Evolutionary conservation across 78 protist species (phyloP), one percentile per base, ranked within the genome.

Genomic region (Dictyostelium intermedium): DNA sequence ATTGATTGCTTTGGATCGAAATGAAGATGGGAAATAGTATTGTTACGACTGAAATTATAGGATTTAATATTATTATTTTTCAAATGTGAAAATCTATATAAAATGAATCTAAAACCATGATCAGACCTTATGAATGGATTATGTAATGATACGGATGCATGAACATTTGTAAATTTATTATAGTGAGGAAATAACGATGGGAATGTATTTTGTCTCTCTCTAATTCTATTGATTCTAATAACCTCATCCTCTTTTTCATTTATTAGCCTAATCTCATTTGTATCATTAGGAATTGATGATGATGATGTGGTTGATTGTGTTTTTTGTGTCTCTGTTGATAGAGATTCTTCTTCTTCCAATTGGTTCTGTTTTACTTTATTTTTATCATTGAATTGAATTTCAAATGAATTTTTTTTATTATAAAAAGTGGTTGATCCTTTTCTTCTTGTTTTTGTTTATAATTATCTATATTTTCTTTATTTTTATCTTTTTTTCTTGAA

Each of bases 61-160:
- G 61, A 35, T 47, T 47, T 80, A 4, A 30, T 47, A 23, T 80
- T 47, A 39, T 8, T 80, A 27, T 35, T 16, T 80, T 47, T 80
- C 5, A 47, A n/a, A 47, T 39, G 72, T 20, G 84, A 45, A 3
- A 25, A 80, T 30, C 41, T n/a, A 47, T 80, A 47, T 14, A 47
- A 11, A 18, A 80, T 47, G 32, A 80, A 47, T 47, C 69, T 45
- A 80, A 25, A 80, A 1, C 84, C 84, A 47, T 80, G 84, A 41
- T 77, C 82, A 23, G 84, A 25, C 23, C 72, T 35, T 23, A 80
- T 47, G 41, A 80, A 80, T 47, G 84, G 84, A n/a, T 39, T 47
- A 39, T 35, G 69, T 20, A 39, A 27, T 16, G 72, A 47, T 39
- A 47, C 45, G 13, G 84, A 80, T 30, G 60, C 84, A 25, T 47